Evolutionary conservation across 2,329 filamentous ascomycete genomes (phyloP).

Genomic region (Arthroderma sp.): DNA sequence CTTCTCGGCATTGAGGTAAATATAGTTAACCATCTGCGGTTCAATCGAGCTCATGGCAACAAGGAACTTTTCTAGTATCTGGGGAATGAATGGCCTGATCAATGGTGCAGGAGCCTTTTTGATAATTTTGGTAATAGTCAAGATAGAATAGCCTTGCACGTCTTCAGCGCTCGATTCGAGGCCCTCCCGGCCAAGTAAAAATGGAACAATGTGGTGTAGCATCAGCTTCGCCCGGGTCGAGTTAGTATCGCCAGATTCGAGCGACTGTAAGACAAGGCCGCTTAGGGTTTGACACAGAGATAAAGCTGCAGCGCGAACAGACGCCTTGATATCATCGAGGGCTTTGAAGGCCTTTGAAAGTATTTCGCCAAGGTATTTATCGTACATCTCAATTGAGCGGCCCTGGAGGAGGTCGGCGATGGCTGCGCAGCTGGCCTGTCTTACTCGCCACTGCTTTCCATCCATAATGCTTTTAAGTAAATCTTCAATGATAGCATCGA

Average conservation of each 20-base stretch:
- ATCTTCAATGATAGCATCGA: slow-evolving; percentile 80
- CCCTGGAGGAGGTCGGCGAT: slow-evolving; percentile 80
- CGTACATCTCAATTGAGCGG: slow-evolving; percentile 61
- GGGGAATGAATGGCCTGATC: slow-evolving; percentile 66
- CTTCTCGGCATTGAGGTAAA: slow-evolving; percentile 74
- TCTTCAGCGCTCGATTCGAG: slow-evolving; percentile 82
- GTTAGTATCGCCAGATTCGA: slow-evolving; percentile 60
- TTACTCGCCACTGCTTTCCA: slow-evolving; percentile 82
- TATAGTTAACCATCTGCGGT: slow-evolving; percentile 77
- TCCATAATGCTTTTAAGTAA: slow-evolving; percentile 65
- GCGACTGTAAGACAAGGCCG: slow-evolving; percentile 68
- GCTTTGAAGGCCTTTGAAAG: slow-evolving; percentile 82
- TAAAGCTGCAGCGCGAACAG: slow-evolving; percentile 67
- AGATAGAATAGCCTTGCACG: slow-evolving; percentile 69
- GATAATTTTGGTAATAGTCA: slow-evolving; percentile 73
- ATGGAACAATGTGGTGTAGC: slow-evolving; percentile 77
- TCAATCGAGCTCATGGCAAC: slow-evolving; percentile 77
- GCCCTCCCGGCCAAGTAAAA: slow-evolving; percentile 75
- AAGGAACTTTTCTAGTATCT: slow-evolving; percentile 68
- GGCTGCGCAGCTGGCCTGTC: slow-evolving; percentile 83
- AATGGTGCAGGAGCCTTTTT: slow-evolving; percentile 70
- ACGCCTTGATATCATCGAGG: slow-evolving; percentile 89
- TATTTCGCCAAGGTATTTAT: slow-evolving; percentile 69
- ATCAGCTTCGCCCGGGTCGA: slow-evolving; percentile 60
- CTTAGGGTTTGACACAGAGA: slow-evolving; percentile 73